Conservation (phyloP, 305 asterid genomes). For the Plantago coronopus region DNA sequence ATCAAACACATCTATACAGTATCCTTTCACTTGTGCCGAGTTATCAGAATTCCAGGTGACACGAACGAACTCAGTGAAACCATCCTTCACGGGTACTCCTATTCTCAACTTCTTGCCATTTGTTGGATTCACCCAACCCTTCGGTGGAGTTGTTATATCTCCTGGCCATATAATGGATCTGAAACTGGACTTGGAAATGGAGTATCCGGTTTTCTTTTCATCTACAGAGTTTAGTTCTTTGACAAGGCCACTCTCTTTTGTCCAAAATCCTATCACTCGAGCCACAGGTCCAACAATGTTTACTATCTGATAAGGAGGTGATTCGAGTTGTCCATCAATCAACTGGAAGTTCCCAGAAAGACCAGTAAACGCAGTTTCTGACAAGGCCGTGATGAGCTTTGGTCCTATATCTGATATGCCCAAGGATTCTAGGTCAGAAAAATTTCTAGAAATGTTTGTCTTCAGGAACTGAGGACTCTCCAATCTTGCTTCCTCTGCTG, state of each 20-base stretch:
- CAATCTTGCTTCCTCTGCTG: slow-evolving; percentile 39
- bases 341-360: slow-evolving; percentile 44
- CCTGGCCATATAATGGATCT: slow-evolving; percentile 61
- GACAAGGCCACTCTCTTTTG: slow-evolving; percentile 24
- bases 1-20: slow-evolving; percentile 50
- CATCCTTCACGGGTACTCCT: slow-evolving; percentile 46
- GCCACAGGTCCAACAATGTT: slow-evolving; percentile 40
- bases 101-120: slow-evolving; percentile 46
- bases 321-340: slow-evolving; percentile 43
- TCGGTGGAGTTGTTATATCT: slow-evolving; percentile 29
- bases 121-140: slow-evolving; percentile 56
- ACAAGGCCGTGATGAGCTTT: slow-evolving; percentile 34
- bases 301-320: slow-evolving; percentile 46
- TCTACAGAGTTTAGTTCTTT: slow-evolving; percentile 20
- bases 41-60: slow-evolving; percentile 35
- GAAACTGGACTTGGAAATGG: slow-evolving; percentile 23
- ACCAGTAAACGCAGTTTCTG: slow-evolving; percentile 37
- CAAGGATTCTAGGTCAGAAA: slow-evolving; percentile 44
- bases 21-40: slow-evolving; percentile 39
- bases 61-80: slow-evolving; percentile 42
- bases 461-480: slow-evolving; percentile 16
- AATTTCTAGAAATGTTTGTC: slow-evolving; percentile 17
- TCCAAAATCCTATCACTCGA: slow-evolving; percentile 52
- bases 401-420: slow-evolving; percentile 49
- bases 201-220: slow-evolving; percentile 1